Base-by-base conservation (phyloP, 352 stramenopile genomes). In the Globisporangium radiosum region DNA sequence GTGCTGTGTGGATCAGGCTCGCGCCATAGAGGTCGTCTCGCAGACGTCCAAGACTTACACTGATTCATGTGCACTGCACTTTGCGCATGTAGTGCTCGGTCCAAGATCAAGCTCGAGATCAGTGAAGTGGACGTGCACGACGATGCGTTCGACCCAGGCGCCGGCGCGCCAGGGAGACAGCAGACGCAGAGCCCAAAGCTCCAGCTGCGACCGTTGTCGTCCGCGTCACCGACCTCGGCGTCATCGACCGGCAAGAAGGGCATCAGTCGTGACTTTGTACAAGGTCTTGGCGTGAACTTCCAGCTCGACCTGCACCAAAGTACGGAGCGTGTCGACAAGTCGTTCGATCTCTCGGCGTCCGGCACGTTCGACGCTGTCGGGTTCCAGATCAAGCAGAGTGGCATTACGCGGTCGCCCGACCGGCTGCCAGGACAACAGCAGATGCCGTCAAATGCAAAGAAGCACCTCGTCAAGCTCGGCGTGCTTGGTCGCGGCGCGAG, bases 381-480 rank as follows among this genome's bases (percentile, higher is more conserved):
- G 0, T 94, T 94, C 50, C 81, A 92, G 63, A 91, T 94, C 65
- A 91, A 90, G 47, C 81, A 92, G 57, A 91, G 74, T 7, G 84
- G 84, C 2, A 79, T 94, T 55, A 89, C 81, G 40, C 70, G 78
- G 0, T 90, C 76, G 0, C 79, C 78, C 0, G 77, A 85, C 50
- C 80, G 80, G 8, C 62, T 78, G 1, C 37, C 53, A 13, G 60
- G 60, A 11, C 54, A 56, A 50, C 54, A 72, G 54, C 70, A 77
- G 57, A 47, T 79, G 37, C 76, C 77, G 4, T 69, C 70, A 1
- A 87, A 90, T 43, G 81, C 77, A 5, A 90, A 86, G 71, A 92
- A 92, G 50, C 74, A 94, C 42, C 66, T 94, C 19, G 78, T 94
- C 5, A 94, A 94, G 60, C 78, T 94, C 39, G 82, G 82, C 0